These are phyloP conservation scores for Septoria linicola DNA, from an alignment of 2,329 filamentous ascomycete species.

Conservation along the genomic window DNA sequence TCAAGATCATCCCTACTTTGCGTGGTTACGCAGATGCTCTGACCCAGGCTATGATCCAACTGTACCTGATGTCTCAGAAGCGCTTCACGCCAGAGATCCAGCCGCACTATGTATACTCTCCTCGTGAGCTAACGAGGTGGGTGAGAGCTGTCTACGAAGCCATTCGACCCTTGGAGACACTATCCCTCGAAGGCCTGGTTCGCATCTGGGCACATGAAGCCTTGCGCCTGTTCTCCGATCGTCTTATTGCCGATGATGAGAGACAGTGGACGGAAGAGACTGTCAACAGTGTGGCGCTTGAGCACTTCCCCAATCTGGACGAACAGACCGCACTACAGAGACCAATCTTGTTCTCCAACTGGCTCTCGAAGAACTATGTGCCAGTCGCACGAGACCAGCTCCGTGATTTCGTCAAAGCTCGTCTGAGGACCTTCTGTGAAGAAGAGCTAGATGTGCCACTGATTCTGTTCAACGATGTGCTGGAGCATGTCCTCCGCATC, in stretches of 20 bases:
- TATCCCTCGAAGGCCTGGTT: constrained; percentile 86
- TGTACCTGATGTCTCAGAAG: constrained; percentile 92
- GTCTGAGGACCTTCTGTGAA: constrained; percentile 97
- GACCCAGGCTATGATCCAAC: constrained; percentile 94
- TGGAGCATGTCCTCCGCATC: constrained; percentile 97
- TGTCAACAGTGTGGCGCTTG: constrained; percentile 79
- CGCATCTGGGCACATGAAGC: constrained; percentile 99
- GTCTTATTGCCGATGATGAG: constrained; percentile 91
- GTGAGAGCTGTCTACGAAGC: constrained; percentile 97
- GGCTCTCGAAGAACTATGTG: constrained; percentile 97
- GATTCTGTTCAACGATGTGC: constrained; percentile 97
- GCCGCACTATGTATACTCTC: constrained; percentile 98
- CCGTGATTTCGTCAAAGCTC: constrained; percentile 94
- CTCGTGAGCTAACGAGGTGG: constrained; percentile 96
- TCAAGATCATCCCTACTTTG: constrained; percentile 95
- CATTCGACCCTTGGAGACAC: constrained; percentile 82
- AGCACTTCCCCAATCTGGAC: constrained; percentile 94
- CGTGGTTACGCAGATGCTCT: constrained; percentile 91
- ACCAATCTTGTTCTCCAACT: constrained; percentile 97
- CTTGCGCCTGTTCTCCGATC: constrained; percentile 92
- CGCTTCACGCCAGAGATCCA: constrained; percentile 95
- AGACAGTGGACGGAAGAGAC: constrained; percentile 91
- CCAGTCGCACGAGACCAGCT: constrained; percentile 94
- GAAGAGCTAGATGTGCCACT: constrained; percentile 98
- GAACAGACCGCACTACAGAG: constrained; percentile 83